Base-by-base conservation (phyloP, 441 rosid species). In the Metrosideros polymorpha region DNA sequence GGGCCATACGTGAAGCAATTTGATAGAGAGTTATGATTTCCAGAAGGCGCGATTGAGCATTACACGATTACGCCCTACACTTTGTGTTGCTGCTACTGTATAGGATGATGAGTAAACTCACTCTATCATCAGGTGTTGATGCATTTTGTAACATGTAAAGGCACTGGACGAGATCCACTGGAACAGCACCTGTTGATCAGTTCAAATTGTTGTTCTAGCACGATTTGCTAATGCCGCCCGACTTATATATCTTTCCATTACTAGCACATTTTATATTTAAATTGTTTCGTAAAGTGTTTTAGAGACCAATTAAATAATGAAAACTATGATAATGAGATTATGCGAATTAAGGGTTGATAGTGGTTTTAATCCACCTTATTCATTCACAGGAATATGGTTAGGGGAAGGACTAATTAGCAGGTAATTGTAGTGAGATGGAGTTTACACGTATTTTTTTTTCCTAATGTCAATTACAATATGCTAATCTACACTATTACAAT, bases 401-500 rank as follows among this genome's bases (percentile, higher is more conserved):
- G 79, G 6, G 43, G 47, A 66, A 0, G 47, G 79, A 66, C 77
- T 66, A 0, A 66, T 71, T 39, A 12, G 63, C 63, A 12, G 15
- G 17, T 56, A 12, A 27, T 56, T 6, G 13, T 12, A 56, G 30
- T 56, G 30, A 27, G 27, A 27, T 56, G 30, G 30, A 56, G 30
- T 56, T 27, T 27, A 27, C 30, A 12, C 27, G 15, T 12, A 56
- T 5, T 4, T 52, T 52, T 17, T 19, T 52, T 52, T 6, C 22
- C 53, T 49, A 49, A 49, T 15, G 51, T 49, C 51, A 49, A 49
- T 49, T 49, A 49, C 14, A 50, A 50, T 50, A 14, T 50, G 52
- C 14, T n/a, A 12, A 3, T 13, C 13, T n/a, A 57, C 63, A 57
- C 63, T n/a, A n/a, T 0, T n/a, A 32, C 0, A 13, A n/a, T 57